Conservation (phyloP, 371 early-diverging fungal species). For the Thermomucor indicae-seudaticae region DNA sequence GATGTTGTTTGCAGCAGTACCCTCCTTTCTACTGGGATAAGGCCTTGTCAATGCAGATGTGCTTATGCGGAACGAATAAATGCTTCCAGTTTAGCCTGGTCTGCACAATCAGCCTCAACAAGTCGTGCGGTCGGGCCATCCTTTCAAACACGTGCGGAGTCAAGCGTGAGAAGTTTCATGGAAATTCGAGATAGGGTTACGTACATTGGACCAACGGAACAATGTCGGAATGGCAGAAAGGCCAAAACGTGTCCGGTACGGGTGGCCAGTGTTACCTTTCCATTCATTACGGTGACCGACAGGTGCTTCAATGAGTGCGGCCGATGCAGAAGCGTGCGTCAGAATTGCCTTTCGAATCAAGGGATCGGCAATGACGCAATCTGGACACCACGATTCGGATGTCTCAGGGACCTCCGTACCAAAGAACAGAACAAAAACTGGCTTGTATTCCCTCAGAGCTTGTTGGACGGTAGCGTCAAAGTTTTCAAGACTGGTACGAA, state of each 20-base stretch:
- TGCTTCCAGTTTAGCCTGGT: not conserved
- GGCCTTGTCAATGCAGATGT: too few species aligned
- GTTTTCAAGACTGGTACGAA: slow-evolving; percentile 19
- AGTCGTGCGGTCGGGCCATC: not conserved
- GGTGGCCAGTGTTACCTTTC: slow-evolving; percentile 47
- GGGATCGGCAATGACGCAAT: slow-evolving; percentile 55
- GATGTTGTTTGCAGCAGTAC: too few species aligned
- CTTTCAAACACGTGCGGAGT: not conserved
- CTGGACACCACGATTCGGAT: slow-evolving; percentile 60
- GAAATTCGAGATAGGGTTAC: not conserved
- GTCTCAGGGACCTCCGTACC: slow-evolving; percentile 39
- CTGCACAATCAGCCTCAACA: not conserved
- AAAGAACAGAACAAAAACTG: slow-evolving; percentile 43
- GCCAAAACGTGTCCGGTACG: slow-evolving; percentile 42
- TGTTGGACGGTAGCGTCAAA: slow-evolving; percentile 32
- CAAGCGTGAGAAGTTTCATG: not conserved
- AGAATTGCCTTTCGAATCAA: slow-evolving; percentile 40
- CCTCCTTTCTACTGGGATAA: too few species aligned
- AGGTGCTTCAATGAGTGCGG: slow-evolving; percentile 47
- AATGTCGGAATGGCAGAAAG: slow-evolving; percentile 55
- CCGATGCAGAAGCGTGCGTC: slow-evolving; percentile 22
- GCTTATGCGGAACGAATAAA: too few species aligned
- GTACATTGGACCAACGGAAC: slow-evolving; percentile 51
- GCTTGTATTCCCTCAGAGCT: slow-evolving; percentile 19
- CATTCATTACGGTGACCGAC: slow-evolving; percentile 52